Percentiles rank a stretch among this genome's conserved stretches.
phyloP scores from a whole-genome alignment of 2,329 filamentous ascomycete genomes.

The Fusarium continuum region DNA sequence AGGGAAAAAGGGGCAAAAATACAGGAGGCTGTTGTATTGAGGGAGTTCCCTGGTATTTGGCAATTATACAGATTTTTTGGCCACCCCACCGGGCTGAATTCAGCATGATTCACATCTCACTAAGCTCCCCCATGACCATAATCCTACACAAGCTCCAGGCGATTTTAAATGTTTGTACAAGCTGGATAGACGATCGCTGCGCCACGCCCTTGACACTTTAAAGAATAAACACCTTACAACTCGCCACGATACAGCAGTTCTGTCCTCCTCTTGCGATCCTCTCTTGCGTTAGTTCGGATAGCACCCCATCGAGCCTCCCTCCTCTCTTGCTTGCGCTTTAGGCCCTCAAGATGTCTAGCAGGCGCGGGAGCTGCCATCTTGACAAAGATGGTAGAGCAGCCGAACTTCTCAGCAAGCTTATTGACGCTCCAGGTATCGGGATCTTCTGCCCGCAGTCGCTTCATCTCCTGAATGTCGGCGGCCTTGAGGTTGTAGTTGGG shows the following conservation, averaged over 20 bases:
- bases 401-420: slow-evolving; percentile 62
- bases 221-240: slow-evolving; percentile 49
- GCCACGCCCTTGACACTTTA: neutral
- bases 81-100: slow-evolving; percentile 17
- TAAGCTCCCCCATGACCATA: slow-evolving; percentile 28
- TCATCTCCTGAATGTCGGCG: slow-evolving; percentile 68
- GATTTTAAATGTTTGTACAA: slow-evolving; percentile 39
- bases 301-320: slow-evolving; percentile 67
- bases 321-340: slow-evolving; percentile 57
- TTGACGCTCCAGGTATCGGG: slow-evolving; percentile 65
- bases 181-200: slow-evolving; percentile 7
- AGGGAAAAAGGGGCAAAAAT: slow-evolving; percentile 11
- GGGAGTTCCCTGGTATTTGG: slow-evolving; percentile 39
- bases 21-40: slow-evolving; percentile 30
- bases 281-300: slow-evolving; percentile 61
- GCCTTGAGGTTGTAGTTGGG: slow-evolving; percentile 62
- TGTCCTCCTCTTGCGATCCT: slow-evolving; percentile 64
- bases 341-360: slow-evolving; percentile 56
- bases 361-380: slow-evolving; percentile 65
- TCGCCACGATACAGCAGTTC: slow-evolving; percentile 62
- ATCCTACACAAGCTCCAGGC: slow-evolving; percentile 38
- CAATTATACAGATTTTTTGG: slow-evolving; percentile 37
- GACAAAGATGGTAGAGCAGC: slow-evolving; percentile 66
- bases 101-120: slow-evolving; percentile 23
- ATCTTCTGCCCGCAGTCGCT: slow-evolving; percentile 61